Percentiles rank a stretch among this genome's conserved stretches.
Evolutionary conservation across 352 stramenopile genomes (phyloP).

Genomic region (Globisporangium spinosum): DNA sequence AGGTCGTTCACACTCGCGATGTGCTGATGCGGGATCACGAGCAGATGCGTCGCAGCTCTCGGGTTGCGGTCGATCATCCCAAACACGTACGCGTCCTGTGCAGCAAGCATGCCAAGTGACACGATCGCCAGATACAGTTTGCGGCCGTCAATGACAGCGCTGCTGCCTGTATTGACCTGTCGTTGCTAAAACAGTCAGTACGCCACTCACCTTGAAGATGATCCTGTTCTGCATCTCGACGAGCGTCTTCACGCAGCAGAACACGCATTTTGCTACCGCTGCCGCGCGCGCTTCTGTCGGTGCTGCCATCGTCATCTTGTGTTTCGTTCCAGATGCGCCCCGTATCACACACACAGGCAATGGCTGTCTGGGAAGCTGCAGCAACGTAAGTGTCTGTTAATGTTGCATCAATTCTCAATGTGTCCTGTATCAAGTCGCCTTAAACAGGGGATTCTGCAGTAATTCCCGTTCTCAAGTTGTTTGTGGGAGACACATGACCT

Average conservation of each 20-base stretch:
- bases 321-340: too few species aligned
- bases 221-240: conserved; percentile 40
- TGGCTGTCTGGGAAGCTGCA: too few species aligned
- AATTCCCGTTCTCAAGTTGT: not conserved
- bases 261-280: conserved; percentile 29
- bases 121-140: not conserved
- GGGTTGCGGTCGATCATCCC: conserved; percentile 60
- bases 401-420: too few species aligned
- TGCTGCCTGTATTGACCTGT: not conserved
- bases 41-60: conserved; percentile 45
- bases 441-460: not conserved
- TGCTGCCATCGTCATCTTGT: conserved; percentile 12
- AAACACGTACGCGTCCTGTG: conserved; percentile 53
- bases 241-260: conserved; percentile 55
- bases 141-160: too few species aligned
- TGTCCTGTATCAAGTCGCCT: not conserved
- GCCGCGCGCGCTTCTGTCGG: conserved; percentile 4
- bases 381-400: too few species aligned
- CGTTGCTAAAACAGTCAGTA: not conserved
- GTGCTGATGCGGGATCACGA: conserved; percentile 64
- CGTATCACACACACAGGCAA: not conserved
- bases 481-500: not conserved
- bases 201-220: conserved; percentile 43
- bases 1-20: conserved; percentile 55
- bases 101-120: not conserved